Base-by-base conservation (phyloP, 1,139 yeast species). In the Wickerhamomyces sp. region DNA sequence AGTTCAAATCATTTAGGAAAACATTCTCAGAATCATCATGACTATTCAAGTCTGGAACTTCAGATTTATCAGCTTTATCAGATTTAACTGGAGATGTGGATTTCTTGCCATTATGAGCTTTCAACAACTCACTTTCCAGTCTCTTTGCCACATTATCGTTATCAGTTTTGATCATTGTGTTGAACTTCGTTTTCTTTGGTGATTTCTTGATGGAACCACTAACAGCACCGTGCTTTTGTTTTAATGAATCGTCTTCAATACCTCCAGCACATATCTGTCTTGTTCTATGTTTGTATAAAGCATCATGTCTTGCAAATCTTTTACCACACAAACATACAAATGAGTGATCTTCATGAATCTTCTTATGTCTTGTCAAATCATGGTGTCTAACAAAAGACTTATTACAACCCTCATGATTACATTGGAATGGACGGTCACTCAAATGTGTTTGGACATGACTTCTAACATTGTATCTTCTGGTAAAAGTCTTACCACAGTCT, bases 401-500 rank as follows among this genome's bases (percentile, higher is more conserved):
- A 1, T 56, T 50, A 58, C 98, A 92, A 5, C 71, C 76, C 20
- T 70, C 77, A 51, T 65, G 67, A 22, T 73, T 68, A 59, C 97
- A 89, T 36, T 60, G 54, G 63, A 81, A 83, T 1, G 99, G 99
- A 41, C 97, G 70, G 61, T 94, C 98, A 59, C 94, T 82, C 39
- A 94, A 67, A 68, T 94, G 99, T 1, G 98, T 94, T 60, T 94
- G 98, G 42, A 94, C 90, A 60, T 94, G 99, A 0, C 97, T 88
- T 45, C 97, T 72, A n/a, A 88, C 89, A 58, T 94, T 94, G 64
- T 94, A 94, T 37, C 96, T 71, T 56, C 98, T 72, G 9, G 90
- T 81, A 63, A 94, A 92, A 42, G 75, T 68, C 61, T 94, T 89
- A 15, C 87, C 85, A 64, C 99, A 94, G 40, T 76, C 74, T 20